Base-by-base conservation (phyloP, 331 rosid genomes). In the Quercus phellos region DNA sequence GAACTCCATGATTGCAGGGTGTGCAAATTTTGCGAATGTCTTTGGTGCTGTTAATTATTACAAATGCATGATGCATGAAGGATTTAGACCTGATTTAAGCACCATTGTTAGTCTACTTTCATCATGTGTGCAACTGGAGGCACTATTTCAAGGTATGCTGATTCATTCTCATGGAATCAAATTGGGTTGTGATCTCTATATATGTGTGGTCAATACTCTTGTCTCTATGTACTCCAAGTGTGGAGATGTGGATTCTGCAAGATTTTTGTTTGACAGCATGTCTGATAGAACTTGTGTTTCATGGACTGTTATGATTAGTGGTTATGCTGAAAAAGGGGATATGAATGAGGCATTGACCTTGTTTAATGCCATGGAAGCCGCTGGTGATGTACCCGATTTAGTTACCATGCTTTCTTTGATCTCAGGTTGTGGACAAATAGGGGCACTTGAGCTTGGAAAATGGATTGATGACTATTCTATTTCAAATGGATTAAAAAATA, bases 161-260 rank as follows among this genome's bases (percentile, higher is more conserved):
- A 72, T 88, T 68, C 92, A 88, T 83, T 76, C 83, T 77, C 92
- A 86, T 42, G 90, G 88, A 73, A 67, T 86, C 18, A 79, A 75
- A 78, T 77, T 88, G 74, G 94, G 92, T 34, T 88, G 90, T 73
- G 87, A 82, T 76, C 74, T 77, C 10, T 88, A 88, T 74, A 61
- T 86, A 30, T 72, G 78, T 64, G 90, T 88, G 68, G 69, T 63
- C 34, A 88, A 90, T 70, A 82, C 90, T 70, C 88, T 90, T 43
- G 79, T 90, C 64, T 90, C 87, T 22, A 88, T 90, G 92, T 86
- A 90, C 70, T 84, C 92, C 21, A 88, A 79, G 81, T 84, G 89
- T 14, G 83, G 89, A 50, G 90, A 90, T 77, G 54, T 86, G 22
- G 34, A 55, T 69, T 86, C 90, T 17, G 90, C 89, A 18, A 77